Conservation (phyloP, 2,329 filamentous ascomycete species). For the Aureobasidium lini region DNA sequence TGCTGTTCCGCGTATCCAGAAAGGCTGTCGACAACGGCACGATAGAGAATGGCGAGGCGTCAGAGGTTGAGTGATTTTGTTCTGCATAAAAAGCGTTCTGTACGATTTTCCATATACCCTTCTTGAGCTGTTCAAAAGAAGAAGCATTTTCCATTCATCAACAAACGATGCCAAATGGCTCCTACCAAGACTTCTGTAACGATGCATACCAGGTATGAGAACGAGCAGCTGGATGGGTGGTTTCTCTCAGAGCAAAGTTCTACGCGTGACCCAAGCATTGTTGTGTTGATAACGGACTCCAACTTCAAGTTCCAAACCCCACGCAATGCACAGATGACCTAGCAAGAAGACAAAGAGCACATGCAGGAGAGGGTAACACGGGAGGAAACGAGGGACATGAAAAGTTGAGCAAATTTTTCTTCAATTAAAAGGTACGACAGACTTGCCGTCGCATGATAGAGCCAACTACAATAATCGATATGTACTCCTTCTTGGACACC, state of each 20-base stretch:
- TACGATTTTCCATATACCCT: constrained; percentile 5
- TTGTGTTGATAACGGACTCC: too few relatives aligned
- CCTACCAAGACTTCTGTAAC: too few relatives aligned
- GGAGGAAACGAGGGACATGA: too few relatives aligned
- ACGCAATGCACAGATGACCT: too few relatives aligned
- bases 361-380: too few relatives aligned
- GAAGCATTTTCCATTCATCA: background rate
- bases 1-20: constrained; percentile 72
- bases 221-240: too few relatives aligned
- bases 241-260: too few relatives aligned
- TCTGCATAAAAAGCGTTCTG: constrained; percentile 3
- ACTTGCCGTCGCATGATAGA: background rate
- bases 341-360: too few relatives aligned
- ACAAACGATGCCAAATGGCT: too few relatives aligned
- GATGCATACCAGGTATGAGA: too few relatives aligned
- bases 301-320: too few relatives aligned
- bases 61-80: background rate
- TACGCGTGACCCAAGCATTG: too few relatives aligned
- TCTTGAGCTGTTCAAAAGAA: background rate
- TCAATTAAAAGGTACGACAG: background rate
- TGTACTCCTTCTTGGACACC: constrained; percentile 67
- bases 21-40: constrained; percentile 13
- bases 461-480: constrained; percentile 20
- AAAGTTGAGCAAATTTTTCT: background rate
- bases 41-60: background rate